A percentile compares a stretch with the other conserved stretches of the same genome.
Evolutionary conservation across 345 rosid genomes (phyloP).

Genomic region (Pugionium dolabratum): DNA sequence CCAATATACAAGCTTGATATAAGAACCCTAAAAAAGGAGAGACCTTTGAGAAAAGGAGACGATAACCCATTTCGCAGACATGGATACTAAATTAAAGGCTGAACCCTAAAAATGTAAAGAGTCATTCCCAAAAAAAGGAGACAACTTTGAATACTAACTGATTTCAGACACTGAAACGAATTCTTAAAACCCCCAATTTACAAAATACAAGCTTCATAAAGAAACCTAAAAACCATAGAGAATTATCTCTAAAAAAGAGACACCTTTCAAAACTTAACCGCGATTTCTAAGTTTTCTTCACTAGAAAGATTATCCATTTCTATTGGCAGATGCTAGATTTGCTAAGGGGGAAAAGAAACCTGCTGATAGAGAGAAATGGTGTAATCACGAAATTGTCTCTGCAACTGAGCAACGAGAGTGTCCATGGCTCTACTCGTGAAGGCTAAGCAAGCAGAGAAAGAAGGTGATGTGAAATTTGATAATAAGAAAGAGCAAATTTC

Average conservation of each 20-base stretch:
- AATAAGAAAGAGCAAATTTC: conserved; percentile 1
- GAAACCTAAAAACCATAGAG: conserved; percentile 14
- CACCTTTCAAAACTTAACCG: conserved; percentile 13
- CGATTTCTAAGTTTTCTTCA: conserved; percentile 4
- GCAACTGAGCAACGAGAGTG: conserved; percentile 34
- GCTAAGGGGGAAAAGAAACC: conserved; percentile 5
- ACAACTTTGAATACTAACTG: too few relatives aligned
- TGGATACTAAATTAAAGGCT: too few relatives aligned
- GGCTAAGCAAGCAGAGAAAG: conserved; percentile 14
- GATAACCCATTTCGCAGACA: conserved; percentile 1
- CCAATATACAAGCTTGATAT: too few relatives aligned
- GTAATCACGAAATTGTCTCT: conserved; percentile 36
- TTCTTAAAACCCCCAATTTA: not conserved
- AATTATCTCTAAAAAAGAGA: not conserved
- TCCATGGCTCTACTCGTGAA: conserved; percentile 26
- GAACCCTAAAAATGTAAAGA: too few relatives aligned
- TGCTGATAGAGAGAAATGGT: conserved; percentile 42
- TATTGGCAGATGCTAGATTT: not conserved
- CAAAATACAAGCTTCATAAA: not conserved
- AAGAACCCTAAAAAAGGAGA: conserved; percentile 12
- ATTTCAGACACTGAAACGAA: not conserved
- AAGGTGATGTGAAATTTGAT: not conserved
- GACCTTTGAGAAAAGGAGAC: conserved; percentile 3
- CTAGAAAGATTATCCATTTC: not conserved
- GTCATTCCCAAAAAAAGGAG: too few relatives aligned